These are phyloP conservation scores for Gossypium stocksii DNA, from an alignment of 345 rosid genomes.

Conservation along the genomic window DNA sequence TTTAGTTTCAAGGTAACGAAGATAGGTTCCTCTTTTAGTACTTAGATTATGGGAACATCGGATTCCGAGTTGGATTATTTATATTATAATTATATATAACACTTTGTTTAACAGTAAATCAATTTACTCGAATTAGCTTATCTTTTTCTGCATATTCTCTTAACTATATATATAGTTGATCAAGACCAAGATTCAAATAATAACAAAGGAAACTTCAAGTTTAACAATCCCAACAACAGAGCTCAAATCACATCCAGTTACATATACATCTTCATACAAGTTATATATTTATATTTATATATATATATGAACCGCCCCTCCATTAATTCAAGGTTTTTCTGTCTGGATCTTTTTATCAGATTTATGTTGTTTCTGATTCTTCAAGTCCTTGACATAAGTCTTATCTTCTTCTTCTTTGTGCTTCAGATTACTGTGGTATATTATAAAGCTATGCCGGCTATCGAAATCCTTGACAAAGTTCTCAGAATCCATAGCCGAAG, in stretches of 20 bases:
- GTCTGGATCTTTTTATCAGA: constrained; percentile 1
- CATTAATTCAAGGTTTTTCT: not conserved
- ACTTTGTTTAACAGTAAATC: too few relatives aligned
- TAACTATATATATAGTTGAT: not conserved
- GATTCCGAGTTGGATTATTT: too few relatives aligned
- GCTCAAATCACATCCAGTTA: too few relatives aligned
- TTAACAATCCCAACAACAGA: too few relatives aligned
- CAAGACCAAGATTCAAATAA: not conserved
- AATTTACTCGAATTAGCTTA: not conserved
- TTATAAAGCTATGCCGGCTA: constrained; percentile 1
- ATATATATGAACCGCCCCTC: not conserved
- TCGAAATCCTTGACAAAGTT: constrained; percentile 12
- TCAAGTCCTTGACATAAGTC: not conserved
- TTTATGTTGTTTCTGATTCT: not conserved
- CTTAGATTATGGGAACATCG: too few relatives aligned
- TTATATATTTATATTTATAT: too few relatives aligned
- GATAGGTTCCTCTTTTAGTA: too few relatives aligned
- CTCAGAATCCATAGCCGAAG: constrained; percentile 6
- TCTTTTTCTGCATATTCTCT: not conserved
- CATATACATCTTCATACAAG: too few relatives aligned
- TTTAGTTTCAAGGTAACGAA: too few relatives aligned
- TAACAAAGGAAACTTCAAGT: not conserved
- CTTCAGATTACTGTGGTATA: not conserved
- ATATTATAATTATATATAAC: too few relatives aligned
- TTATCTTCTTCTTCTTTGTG: not conserved